These are phyloP conservation scores for Chaetomium olivaceum DNA, from an alignment of 2,329 filamentous ascomycete species.

Conservation along the genomic window DNA sequence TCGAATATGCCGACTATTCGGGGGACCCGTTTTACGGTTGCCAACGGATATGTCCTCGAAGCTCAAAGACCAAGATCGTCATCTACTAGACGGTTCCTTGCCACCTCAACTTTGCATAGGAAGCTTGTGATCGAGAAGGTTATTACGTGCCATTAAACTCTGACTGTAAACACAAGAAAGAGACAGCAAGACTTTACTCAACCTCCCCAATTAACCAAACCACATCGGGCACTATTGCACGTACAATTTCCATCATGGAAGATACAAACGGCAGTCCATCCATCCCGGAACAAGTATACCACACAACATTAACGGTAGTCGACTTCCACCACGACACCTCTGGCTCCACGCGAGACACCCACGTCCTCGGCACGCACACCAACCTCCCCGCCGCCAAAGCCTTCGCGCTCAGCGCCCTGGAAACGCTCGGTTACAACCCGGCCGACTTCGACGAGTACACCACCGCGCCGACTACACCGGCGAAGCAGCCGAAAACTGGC, in stretches of 20 bases:
- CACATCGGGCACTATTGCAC: not conserved
- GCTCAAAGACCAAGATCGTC: not conserved
- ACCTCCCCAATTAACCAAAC: not conserved
- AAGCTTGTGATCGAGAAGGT: not conserved
- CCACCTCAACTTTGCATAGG: not conserved
- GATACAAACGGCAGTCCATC: not conserved
- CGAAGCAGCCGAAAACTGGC: conserved; percentile 34
- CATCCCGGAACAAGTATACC: conserved; percentile 41
- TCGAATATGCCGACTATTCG: not conserved
- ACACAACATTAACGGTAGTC: conserved; percentile 41
- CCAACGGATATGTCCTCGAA: not conserved
- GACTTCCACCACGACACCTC: conserved; percentile 38
- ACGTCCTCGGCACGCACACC: conserved; percentile 44
- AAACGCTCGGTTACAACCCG: conserved; percentile 40
- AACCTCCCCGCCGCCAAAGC: conserved; percentile 41
- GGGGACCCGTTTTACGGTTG: not conserved
- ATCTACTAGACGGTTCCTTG: not conserved
- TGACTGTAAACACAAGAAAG: not conserved
- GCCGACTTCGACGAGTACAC: conserved; percentile 43
- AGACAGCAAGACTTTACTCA: not conserved
- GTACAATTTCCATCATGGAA: conserved; percentile 1
- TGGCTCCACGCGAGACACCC: conserved; percentile 36
- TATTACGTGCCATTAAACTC: not conserved
- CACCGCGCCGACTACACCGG: conserved; percentile 20
- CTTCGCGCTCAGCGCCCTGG: conserved; percentile 40